A percentile compares a stretch with the other conserved stretches of the same genome.
These are phyloP conservation scores for Penicillium mononematosum DNA, from an alignment of 495 filamentous ascomycete genomes.

Conservation along the genomic window DNA sequence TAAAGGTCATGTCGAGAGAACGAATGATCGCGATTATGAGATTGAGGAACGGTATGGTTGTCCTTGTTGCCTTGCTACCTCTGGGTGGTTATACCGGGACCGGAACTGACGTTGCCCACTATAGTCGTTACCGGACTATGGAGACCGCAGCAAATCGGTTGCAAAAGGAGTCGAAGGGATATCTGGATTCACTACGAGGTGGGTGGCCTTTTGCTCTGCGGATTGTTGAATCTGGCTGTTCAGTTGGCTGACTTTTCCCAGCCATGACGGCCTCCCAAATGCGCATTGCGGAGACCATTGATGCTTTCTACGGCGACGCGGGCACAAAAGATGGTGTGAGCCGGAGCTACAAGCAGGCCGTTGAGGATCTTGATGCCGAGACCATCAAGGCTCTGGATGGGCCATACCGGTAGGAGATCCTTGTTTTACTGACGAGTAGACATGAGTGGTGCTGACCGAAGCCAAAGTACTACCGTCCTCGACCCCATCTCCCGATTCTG, in stretches of 20 bases:
- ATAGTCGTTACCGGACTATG: constrained; percentile 90
- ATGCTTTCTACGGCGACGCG: constrained; percentile 97
- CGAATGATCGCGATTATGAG: constrained; percentile 97
- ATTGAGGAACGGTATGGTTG: constrained; percentile 81
- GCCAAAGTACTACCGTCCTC: constrained; percentile 75
- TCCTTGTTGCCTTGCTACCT: neutral
- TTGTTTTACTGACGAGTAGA: neutral
- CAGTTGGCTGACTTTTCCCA: constrained; percentile 28
- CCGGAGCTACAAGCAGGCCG: constrained; percentile 94
- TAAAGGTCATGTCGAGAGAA: constrained; percentile 91
- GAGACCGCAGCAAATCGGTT: constrained; percentile 86
- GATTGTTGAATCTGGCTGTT: neutral
- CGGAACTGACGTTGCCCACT: constrained; percentile 17
- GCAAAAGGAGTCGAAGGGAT: constrained; percentile 97
- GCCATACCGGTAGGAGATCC: constrained; percentile 70
- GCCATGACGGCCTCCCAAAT: constrained; percentile 99
- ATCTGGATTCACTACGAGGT: constrained; percentile 92
- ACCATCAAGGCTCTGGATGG: constrained; percentile 98
- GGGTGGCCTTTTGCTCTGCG: neutral
- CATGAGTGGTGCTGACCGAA: neutral
- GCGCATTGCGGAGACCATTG: constrained; percentile 98
- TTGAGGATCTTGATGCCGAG: constrained; percentile 95
- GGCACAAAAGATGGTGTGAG: constrained; percentile 92
- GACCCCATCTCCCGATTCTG: constrained; percentile 95
- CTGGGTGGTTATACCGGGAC: neutral